Evolutionary conservation across 495 filamentous ascomycete species (phyloP).

Genomic region (Daldinia concentrica): DNA sequence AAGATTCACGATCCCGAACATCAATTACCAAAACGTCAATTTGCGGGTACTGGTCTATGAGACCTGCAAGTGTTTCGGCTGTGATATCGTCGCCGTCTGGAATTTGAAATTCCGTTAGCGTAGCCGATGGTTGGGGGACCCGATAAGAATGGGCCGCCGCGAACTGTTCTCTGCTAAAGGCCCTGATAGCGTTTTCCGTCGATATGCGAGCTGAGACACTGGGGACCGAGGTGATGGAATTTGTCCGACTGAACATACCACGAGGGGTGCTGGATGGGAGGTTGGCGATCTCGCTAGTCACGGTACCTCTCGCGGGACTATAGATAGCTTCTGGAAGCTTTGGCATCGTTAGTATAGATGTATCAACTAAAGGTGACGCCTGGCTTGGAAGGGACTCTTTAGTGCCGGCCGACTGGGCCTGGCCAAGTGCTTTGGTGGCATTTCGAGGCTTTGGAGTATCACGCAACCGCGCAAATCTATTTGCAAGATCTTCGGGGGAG

Average conservation of each 20-base stretch:
- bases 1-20: constrained; percentile 81
- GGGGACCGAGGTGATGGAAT: constrained; percentile 52
- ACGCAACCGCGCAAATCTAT: constrained; percentile 69
- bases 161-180: constrained; percentile 43
- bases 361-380: constrained; percentile 65
- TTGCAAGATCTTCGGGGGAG: constrained; percentile 55
- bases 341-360: constrained; percentile 65
- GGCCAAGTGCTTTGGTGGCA: constrained; percentile 24
- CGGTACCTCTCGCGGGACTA: constrained; percentile 71
- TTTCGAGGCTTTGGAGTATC: constrained; percentile 29
- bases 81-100: constrained; percentile 70
- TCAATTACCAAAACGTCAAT: constrained; percentile 83
- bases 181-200: constrained; percentile 31
- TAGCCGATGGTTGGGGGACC: constrained; percentile 37
- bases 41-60: constrained; percentile 59
- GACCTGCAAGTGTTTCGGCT: constrained; percentile 70
- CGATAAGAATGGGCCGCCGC: constrained; percentile 46
- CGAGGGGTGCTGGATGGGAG: constrained; percentile 59
- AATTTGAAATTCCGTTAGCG: constrained; percentile 45
- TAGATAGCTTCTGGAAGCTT: constrained; percentile 86
- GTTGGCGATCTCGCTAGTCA: constrained; percentile 61
- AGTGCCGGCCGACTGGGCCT: constrained; percentile 36
- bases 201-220: constrained; percentile 37
- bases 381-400: constrained; percentile 67
- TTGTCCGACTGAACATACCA: constrained; percentile 59